Evolutionary conservation across 345 rosid genomes (phyloP), one percentile per base, ranked within the genome.

Genomic region (Pugionium dolabratum): DNA sequence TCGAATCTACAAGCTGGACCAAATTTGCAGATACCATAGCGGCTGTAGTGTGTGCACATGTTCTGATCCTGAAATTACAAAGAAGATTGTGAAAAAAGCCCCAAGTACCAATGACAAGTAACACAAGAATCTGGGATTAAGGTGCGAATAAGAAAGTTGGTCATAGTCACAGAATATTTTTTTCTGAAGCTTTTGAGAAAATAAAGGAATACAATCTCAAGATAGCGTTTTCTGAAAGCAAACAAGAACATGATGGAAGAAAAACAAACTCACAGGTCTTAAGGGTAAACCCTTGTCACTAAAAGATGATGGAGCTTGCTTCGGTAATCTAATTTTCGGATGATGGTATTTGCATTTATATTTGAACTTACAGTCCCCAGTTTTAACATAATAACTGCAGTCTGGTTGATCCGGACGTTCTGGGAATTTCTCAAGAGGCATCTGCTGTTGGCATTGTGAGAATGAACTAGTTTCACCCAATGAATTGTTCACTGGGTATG

Each of bases 371-470:
- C 99, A 95, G 66, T 89, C 98, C 63, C 99, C 99, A 11, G 90
- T 89, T 84, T 84, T 91, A 59, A 91, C 36, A 68, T 78, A 95
- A 74, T 78, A 91, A 75, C 70, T 75, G 83, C 99, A 95, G 44
- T 89, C 97, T 29, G 95, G 96, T 70, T 82, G 94, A 74, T 94
- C 98, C 3, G 98, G 98, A 59, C 98, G 90, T 74, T 87, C 94
- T 3, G 99, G 99, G 75, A 79, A 95, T 71, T 91, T 96, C 60
- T 86, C 98, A 36, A 62, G 73, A 62, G 75, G 48, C 45, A 75
- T 79, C 58, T 78, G 89, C 32, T 68, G 85, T 69, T 82, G 92
- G 68, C 82, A 79, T 70, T 79, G 82, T 25, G 80, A 42, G 70
- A 83, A 83, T 42, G 76, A 58, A 68, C 75, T 78, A 54, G 75